Base-by-base conservation (phyloP, 1,284 basidiomycete species). In the Inonotus hispidus region DNA sequence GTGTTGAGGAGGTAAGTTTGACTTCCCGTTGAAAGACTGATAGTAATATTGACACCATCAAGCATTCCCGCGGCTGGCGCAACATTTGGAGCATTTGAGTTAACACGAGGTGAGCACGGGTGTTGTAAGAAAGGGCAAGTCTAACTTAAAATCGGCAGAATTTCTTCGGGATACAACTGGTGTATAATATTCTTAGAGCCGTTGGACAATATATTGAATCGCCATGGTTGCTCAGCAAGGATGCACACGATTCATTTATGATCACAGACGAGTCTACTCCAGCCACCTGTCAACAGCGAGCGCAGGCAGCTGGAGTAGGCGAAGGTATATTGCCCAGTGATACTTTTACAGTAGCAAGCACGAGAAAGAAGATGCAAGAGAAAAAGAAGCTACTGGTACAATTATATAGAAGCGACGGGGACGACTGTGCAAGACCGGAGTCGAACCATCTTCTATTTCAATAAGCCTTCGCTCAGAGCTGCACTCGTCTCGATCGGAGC, bases 21-120 rank as follows among this genome's bases (percentile, higher is more conserved):
- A n/a, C 37, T 65, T 65, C 56, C 54, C 66, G 46, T 64, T 14
- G 27, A n/a, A 46, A 4, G 32, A 32, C 23, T 21, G 29, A 21
- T 14, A 39, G 23, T 27, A 21, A 52, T 53, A 46, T 38, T 60
- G n/a, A 52, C 29, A 29, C 21, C 11, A 6, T 60, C 27, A 29
- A 90, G 92, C 71, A 91, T 95, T 66, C 94, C 95, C 4, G 92
- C 95, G 1, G 95, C 93, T 5, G 94, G 86, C 27, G 87, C 88
- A 63, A 97, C 94, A 0, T 97, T 98, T 68, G 87, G 92, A n/a
- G 91, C 90, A 0, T 98, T 90, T 72, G 94, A 98, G 72, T 68
- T 95, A 32, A 91, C 88, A 1, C 79, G 91, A 77, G 91, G 89
- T 85, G 7, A 4, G 29, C n/a, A 1, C 29, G 19, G 4, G 46